A percentile compares a stretch with the other conserved stretches of the same genome.
These are phyloP conservation scores for Starmerella riodocensis DNA, from an alignment of 805 yeast genomes.

Conservation along the genomic window DNA sequence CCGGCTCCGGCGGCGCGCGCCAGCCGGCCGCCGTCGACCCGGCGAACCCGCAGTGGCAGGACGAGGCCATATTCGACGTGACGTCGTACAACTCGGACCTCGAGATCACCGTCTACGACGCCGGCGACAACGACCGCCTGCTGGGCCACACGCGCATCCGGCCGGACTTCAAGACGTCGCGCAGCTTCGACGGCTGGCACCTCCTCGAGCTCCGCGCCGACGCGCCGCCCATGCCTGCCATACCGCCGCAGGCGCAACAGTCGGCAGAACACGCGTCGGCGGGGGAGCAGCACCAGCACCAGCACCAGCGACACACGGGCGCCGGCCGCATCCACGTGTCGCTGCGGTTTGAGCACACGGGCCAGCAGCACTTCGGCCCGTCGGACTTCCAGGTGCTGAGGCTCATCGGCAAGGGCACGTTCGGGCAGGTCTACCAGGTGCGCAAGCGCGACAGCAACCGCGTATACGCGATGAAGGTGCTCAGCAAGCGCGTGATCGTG, in stretches of 20 bases:
- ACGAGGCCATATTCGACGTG: conserved; percentile 85
- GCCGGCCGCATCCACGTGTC: conserved; percentile 65
- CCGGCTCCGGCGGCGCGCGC: too few species aligned
- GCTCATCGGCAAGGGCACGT: conserved; percentile 88
- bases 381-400: conserved; percentile 86
- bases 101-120: conserved; percentile 84
- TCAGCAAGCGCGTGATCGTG: conserved; percentile 87
- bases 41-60: conserved; percentile 76
- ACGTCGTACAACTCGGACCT: conserved; percentile 66
- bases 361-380: conserved; percentile 69
- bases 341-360: conserved; percentile 56
- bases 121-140: conserved; percentile 65
- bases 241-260: too few species aligned
- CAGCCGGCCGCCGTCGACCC: conserved; percentile 9
- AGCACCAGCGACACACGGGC: conserved; percentile 39
- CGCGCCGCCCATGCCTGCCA: conserved; percentile 46
- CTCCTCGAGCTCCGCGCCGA: conserved; percentile 56
- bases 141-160: conserved; percentile 59
- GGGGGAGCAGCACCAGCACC: too few species aligned
- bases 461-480: conserved; percentile 94
- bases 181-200: conserved; percentile 53
- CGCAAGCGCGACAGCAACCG: conserved; percentile 78
- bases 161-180: conserved; percentile 18
- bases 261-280: conserved; percentile 20
- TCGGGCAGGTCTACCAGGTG: conserved; percentile 96